Base-by-base conservation (phyloP, 208 protist genomes). In the Leishmania amazonensis region DNA sequence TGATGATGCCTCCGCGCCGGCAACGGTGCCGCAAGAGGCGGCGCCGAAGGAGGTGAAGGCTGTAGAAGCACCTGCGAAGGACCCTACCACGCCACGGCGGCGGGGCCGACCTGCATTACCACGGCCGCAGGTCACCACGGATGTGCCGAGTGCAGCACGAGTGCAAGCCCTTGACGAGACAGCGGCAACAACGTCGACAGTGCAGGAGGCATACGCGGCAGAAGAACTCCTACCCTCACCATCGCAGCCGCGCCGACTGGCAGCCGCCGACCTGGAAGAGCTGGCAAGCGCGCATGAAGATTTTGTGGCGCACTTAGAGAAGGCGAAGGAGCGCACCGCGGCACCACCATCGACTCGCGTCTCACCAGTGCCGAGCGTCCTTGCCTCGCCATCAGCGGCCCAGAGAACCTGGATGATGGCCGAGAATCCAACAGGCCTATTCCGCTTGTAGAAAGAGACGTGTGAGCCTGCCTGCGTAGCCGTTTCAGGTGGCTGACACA, bases 391-490 rank as follows among this genome's bases (percentile, higher is more conserved):
- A 68, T 40, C 62, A 68, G 15, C 8, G 6, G 13, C 62, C 13
- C 28, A 9, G 38, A 79, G 62, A 51, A 81, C 75, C 21, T 87
- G 84, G 84, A 15, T 54, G 8, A 77, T 80, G 49, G 75, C 81
- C 15, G 81, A 80, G 21, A 82, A 47, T 76, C 58, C 71, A 21
- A 88, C 84, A 24, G 84, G 84, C 53, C 67, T 88, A 21, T 88
- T 88, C 64, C 84, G 84, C 38, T 67, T 88, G 6, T 88, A 85
- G 58, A 78, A 21, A 2, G 28, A 6, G 3, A 67, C 53, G 40
- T 11, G 73, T 62, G 31, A n/a, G n/a, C 19, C 45, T 54, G 24
- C 70, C 38, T 38, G 17, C 70, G 3, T 47, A 38, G 28, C 13
- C 42, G 11, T 74, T 31, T 74, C 4, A 2, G 40, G 24, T 77